Evolutionary conservation across 1,139 yeast species (phyloP).

Genomic region (Diutina neorugosa): DNA sequence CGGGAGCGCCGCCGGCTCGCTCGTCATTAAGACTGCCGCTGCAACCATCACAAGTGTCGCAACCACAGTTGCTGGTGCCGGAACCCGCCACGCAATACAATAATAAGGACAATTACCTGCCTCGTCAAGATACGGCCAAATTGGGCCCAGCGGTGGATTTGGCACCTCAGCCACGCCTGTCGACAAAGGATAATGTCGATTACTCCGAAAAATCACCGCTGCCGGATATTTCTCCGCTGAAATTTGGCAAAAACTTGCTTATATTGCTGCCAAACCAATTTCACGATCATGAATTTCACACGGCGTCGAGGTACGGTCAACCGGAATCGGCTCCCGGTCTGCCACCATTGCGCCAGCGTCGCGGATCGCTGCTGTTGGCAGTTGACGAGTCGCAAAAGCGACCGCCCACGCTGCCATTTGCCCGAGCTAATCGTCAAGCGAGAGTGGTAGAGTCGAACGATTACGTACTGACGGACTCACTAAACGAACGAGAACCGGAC

Average conservation of each 20-base stretch:
- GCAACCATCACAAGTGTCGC: not conserved
- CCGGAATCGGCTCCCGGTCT: not conserved
- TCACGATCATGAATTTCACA: slow-evolving; percentile 24
- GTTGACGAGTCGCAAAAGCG: not conserved
- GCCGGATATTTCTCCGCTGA: not conserved
- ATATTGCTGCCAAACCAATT: slow-evolving; percentile 31
- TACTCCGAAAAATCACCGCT: not conserved
- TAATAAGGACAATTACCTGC: not conserved
- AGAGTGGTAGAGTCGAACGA: slow-evolving; percentile 33
- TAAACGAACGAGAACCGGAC: not conserved
- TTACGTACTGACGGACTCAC: slow-evolving; percentile 6
- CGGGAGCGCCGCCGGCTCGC: not conserved
- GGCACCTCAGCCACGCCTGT: not conserved
- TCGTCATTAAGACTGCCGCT: not conserved
- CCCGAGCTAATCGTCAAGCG: slow-evolving; percentile 34
- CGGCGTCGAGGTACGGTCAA: slow-evolving; percentile 11
- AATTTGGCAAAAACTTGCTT: slow-evolving; percentile 18
- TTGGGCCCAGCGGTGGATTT: not conserved
- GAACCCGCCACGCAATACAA: not conserved
- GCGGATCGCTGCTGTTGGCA: slow-evolving; percentile 9
- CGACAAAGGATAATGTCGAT: not conserved
- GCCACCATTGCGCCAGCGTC: slow-evolving; percentile 1
- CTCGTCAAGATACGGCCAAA: not conserved
- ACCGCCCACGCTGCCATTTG: slow-evolving; percentile 27
- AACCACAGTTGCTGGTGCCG: not conserved